Evolutionary conservation across 352 stramenopile species (phyloP).

Genomic region (Lagenidium sp.): DNA sequence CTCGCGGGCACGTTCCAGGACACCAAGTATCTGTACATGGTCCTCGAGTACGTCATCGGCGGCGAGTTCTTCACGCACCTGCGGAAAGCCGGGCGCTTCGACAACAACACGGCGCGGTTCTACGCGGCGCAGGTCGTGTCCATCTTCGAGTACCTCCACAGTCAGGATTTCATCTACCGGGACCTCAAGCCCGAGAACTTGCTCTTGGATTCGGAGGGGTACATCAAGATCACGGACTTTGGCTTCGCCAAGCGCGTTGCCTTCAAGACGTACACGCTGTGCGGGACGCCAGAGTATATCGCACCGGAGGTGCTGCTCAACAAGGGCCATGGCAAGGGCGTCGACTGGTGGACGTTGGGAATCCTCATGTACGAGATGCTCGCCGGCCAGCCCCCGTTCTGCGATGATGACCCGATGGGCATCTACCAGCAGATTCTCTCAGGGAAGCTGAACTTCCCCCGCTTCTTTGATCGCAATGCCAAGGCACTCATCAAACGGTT

Average conservation of each 20-base stretch:
- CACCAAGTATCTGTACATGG: constrained; percentile 95
- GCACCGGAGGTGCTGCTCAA: constrained; percentile 88
- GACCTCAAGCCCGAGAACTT: constrained; percentile 95
- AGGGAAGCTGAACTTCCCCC: constrained; percentile 92
- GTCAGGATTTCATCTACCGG: constrained; percentile 96
- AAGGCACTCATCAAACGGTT: constrained; percentile 97
- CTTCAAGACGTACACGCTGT: constrained; percentile 95
- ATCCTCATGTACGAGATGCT: constrained; percentile 98
- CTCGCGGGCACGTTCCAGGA: constrained; percentile 93
- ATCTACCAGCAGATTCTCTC: constrained; percentile 95
- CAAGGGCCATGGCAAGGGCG: constrained; percentile 85
- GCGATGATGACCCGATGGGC: constrained; percentile 94
- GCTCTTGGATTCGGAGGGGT: constrained; percentile 91
- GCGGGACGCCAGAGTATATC: constrained; percentile 92
- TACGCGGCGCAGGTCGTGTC: constrained; percentile 91
- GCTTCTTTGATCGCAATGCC: constrained; percentile 92
- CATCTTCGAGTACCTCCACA: constrained; percentile 97
- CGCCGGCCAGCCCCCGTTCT: constrained; percentile 93
- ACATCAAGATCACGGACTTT: constrained; percentile 96
- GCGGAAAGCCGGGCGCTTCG: constrained; percentile 90
- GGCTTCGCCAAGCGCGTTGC: constrained; percentile 91
- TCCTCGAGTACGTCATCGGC: constrained; percentile 96
- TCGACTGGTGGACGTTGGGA: constrained; percentile 96
- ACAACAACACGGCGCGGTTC: constrained; percentile 90
- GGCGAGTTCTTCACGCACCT: constrained; percentile 98